These are phyloP conservation scores for Solanum tacnaense DNA, from an alignment of 257 asterid genomes.

Conservation along the genomic window DNA sequence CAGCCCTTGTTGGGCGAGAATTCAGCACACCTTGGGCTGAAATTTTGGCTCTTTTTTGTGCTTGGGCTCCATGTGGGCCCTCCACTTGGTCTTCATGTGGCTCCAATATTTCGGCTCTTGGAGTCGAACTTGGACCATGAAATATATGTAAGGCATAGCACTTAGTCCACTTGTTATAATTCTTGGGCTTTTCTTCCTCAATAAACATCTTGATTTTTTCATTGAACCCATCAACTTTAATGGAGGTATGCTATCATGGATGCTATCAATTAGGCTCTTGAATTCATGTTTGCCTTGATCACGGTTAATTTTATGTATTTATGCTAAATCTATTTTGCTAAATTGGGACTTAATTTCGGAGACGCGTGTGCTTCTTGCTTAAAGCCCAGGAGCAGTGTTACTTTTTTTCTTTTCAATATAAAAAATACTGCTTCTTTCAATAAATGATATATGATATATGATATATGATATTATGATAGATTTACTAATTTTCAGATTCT, in stretches of 20 bases:
- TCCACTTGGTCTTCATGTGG: not conserved
- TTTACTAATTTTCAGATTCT: not conserved
- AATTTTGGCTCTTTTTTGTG: not conserved
- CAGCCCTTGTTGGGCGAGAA: not conserved
- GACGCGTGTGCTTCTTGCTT: not conserved
- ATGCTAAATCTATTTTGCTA: not conserved
- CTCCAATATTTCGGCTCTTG: not conserved
- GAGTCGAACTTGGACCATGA: not conserved
- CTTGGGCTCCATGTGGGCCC: not conserved
- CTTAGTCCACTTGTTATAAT: not conserved
- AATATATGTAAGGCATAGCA: not conserved
- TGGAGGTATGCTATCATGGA: not conserved
- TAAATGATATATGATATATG: too few relatives aligned
- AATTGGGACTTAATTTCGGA: not conserved
- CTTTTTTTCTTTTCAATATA: not conserved
- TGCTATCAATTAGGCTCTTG: not conserved
- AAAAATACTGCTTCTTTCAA: not conserved
- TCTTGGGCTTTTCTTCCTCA: not conserved
- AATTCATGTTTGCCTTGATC: not conserved
- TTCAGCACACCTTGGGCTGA: not conserved
- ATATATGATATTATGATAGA: not conserved
- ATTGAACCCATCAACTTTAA: not conserved
- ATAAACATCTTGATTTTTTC: not conserved
- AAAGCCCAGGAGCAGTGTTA: not conserved
- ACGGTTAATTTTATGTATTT: not conserved